These are phyloP conservation scores for Fusarium sp. DNA, from an alignment of 2,329 filamentous ascomycete genomes.

Conservation along the genomic window DNA sequence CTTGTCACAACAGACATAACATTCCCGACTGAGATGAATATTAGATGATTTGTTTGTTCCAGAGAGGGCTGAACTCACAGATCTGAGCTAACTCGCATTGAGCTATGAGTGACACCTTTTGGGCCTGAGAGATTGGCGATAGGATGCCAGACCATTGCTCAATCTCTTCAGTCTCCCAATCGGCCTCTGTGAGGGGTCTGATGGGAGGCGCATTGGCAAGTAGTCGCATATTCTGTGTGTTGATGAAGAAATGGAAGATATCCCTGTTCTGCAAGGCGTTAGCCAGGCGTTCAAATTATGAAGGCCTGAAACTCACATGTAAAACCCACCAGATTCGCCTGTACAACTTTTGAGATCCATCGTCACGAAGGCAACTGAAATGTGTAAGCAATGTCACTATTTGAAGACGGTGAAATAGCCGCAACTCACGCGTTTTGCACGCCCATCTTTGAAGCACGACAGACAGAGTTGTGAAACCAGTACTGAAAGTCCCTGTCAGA, in stretches of 20 bases:
- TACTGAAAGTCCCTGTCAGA: conserved; percentile 29
- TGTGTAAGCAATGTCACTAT: accelerated
- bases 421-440: conserved; percentile 3
- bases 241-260: conserved; percentile 20
- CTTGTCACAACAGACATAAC: not conserved
- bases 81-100: conserved; percentile 22
- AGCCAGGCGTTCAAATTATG: accelerated
- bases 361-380: not conserved
- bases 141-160: not conserved
- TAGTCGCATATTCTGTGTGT: not conserved
- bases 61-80: not conserved
- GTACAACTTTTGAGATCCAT: not conserved
- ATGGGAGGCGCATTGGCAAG: not conserved
- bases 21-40: not conserved
- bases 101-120: conserved; percentile 7
- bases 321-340: conserved; percentile 32
- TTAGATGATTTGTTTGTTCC: not conserved
- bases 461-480: conserved; percentile 30
- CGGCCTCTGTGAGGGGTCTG: not conserved
- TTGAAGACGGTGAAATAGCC: accelerated
- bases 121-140: not conserved
- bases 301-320: not conserved
- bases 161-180: conserved; percentile 22
- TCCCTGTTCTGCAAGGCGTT: not conserved
- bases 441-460: conserved; percentile 8